Evolutionary conservation across 1,139 yeast species (phyloP).

Genomic region (Yamadazyma dendronema): DNA sequence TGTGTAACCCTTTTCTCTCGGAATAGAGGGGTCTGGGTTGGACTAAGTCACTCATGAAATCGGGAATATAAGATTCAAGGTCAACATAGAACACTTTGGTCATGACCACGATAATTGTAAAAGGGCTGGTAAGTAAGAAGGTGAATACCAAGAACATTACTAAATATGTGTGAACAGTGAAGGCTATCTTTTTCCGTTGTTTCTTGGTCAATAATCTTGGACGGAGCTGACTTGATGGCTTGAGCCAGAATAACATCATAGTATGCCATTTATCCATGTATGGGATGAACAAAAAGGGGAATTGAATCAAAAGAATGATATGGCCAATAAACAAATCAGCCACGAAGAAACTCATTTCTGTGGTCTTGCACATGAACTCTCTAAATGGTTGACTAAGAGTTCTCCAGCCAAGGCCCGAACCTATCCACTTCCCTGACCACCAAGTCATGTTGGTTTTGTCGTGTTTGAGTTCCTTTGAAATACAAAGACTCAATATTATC

Average conservation of each 20-base stretch:
- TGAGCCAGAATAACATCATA: slow-evolving; percentile 75
- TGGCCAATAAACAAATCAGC: slow-evolving; percentile 55
- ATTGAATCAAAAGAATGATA: slow-evolving; percentile 45
- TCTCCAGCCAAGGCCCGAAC: slow-evolving; percentile 51
- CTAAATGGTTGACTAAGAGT: slow-evolving; percentile 52
- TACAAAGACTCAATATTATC: slow-evolving; percentile 32
- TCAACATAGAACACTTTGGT: slow-evolving; percentile 33
- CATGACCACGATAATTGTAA: slow-evolving; percentile 42
- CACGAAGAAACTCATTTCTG: slow-evolving; percentile 55
- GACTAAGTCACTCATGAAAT: slow-evolving; percentile 27
- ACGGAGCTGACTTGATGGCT: slow-evolving; percentile 55
- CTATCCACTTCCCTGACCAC: slow-evolving; percentile 71
- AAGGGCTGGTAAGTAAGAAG: slow-evolving; percentile 30
- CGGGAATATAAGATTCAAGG: slow-evolving; percentile 37
- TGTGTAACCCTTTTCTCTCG: slow-evolving; percentile 38
- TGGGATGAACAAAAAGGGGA: slow-evolving; percentile 55
- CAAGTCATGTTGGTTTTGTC: slow-evolving; percentile 54
- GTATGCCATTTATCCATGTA: slow-evolving; percentile 75
- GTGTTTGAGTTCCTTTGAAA: slow-evolving; percentile 51
- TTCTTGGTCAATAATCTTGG: slow-evolving; percentile 38
- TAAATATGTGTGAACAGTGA: slow-evolving; percentile 33
- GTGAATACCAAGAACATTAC: slow-evolving; percentile 41
- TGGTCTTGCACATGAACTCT: slow-evolving; percentile 52
- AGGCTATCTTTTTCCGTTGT: slow-evolving; percentile 26
- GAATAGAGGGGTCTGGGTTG: slow-evolving; percentile 39